Evolutionary conservation across 352 stramenopile species (phyloP).

Genomic region (Phytopythium delawarense): DNA sequence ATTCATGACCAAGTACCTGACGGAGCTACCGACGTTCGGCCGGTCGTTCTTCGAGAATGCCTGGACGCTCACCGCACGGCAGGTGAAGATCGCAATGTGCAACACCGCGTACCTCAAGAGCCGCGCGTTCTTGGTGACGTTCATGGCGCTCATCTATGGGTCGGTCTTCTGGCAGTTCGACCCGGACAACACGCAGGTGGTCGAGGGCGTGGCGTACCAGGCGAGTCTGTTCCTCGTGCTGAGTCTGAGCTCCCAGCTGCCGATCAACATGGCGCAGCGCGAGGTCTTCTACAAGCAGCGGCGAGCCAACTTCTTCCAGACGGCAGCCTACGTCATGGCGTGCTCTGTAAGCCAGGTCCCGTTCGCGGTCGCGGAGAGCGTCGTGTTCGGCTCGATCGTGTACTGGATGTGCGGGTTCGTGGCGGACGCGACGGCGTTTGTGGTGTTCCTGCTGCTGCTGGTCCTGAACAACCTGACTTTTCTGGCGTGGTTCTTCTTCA

Average conservation of each 20-base stretch:
- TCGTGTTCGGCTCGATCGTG: constrained; percentile 60
- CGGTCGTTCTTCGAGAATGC: constrained; percentile 10
- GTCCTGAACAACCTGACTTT: constrained; percentile 28
- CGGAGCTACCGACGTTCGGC: constrained; percentile 8
- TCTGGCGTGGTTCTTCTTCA: constrained; percentile 15
- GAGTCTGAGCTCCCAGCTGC: constrained; percentile 52
- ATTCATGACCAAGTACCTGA: constrained; percentile 23
- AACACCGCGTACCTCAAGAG: constrained; percentile 27
- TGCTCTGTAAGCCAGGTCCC: constrained; percentile 20
- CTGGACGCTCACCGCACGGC: constrained; percentile 18
- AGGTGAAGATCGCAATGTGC: constrained; percentile 41
- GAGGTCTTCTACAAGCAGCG: constrained; percentile 72
- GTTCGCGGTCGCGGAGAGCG: constrained; percentile 37
- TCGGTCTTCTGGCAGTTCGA: constrained; percentile 21
- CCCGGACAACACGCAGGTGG: constrained; percentile 13
- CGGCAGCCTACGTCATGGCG: constrained; percentile 52
- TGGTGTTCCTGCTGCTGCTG: constrained; percentile 54
- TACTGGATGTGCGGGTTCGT: constrained; percentile 29
- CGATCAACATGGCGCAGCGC: constrained; percentile 50
- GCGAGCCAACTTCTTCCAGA: constrained; percentile 62
- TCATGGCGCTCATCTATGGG: constrained; percentile 27
- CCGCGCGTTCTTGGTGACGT: constrained; percentile 21
- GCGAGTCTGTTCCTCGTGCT: constrained; percentile 62
- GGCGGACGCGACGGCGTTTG: constrained; percentile 24
- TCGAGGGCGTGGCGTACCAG: constrained; percentile 64